phyloP scores from a whole-genome alignment of 2,329 filamentous ascomycete species.

The Botrytis aclada region DNA sequence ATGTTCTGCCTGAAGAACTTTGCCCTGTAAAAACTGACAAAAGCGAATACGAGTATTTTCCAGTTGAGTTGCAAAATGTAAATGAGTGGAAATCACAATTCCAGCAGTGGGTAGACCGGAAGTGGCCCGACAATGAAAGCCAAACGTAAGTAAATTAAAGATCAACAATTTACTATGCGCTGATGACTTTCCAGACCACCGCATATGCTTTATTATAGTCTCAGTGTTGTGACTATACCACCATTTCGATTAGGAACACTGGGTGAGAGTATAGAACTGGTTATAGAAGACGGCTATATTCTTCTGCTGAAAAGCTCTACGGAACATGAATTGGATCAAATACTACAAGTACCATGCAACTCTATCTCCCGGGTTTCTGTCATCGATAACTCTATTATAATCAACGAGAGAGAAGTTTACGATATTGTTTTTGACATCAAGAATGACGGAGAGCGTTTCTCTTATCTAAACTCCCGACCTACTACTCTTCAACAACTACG shows the following conservation, averaged over 20 bases:
- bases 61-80: constrained; percentile 21
- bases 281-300: constrained; percentile 15
- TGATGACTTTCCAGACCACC: constrained; percentile 5
- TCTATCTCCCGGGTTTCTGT: constrained; percentile 8
- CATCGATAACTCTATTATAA: not conserved
- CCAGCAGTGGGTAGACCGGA: constrained; percentile 28
- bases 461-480: constrained; percentile 2
- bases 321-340: constrained; percentile 19
- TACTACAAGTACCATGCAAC: constrained; percentile 17
- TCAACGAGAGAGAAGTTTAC: not conserved
- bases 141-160: not conserved
- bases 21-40: constrained; percentile 27
- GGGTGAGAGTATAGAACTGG: constrained; percentile 7
- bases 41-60: constrained; percentile 27
- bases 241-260: not conserved
- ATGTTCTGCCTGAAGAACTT: constrained; percentile 22
- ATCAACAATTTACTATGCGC: not conserved
- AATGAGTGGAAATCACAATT: constrained; percentile 30
- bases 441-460: not conserved
- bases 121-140: constrained; percentile 8
- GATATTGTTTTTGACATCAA: constrained; percentile 3
- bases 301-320: constrained; percentile 14
- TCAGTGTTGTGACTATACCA: constrained; percentile 11
- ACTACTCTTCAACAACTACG: not conserved
- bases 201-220: constrained; percentile 18